phyloP scores from a whole-genome alignment of 2,329 filamentous ascomycete species.

The Scleromitrula shiraiana region DNA sequence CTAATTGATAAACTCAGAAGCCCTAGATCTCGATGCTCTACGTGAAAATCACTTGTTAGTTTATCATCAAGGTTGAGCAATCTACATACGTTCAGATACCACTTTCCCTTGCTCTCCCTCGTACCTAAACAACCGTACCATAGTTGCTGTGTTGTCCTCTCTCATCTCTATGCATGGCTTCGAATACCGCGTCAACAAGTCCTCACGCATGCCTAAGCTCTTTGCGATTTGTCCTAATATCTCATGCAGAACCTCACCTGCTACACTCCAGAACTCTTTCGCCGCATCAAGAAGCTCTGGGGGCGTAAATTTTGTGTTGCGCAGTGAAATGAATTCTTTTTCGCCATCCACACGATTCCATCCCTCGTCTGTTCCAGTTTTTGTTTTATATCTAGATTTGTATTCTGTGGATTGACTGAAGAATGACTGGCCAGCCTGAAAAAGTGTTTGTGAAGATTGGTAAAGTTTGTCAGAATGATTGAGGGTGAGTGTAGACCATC shows the following conservation, averaged over 20 bases:
- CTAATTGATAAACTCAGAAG: constrained; percentile 23
- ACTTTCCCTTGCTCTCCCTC: constrained; percentile 15
- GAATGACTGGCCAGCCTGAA: constrained; percentile 19
- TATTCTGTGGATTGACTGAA: constrained; percentile 18
- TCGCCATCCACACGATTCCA: constrained; percentile 23
- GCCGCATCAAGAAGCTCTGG: constrained; percentile 15
- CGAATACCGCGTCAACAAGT: constrained; percentile 18
- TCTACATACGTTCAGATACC: constrained; percentile 22
- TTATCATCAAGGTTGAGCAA: not conserved
- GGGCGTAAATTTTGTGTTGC: constrained; percentile 16
- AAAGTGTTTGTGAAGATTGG: constrained; percentile 14
- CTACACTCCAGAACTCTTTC: constrained; percentile 15
- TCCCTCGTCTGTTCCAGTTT: constrained; percentile 20
- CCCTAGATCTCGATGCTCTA: constrained; percentile 23
- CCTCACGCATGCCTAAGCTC: constrained; percentile 19
- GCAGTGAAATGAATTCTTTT: constrained; percentile 24
- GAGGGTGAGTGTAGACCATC: constrained; percentile 21
- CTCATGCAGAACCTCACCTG: constrained; percentile 17
- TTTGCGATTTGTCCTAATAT: constrained; percentile 16
- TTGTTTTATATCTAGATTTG: constrained; percentile 19
- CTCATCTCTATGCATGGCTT: constrained; percentile 16
- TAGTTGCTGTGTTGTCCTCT: constrained; percentile 16
- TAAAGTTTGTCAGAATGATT: constrained; percentile 12
- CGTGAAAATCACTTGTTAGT: not conserved
- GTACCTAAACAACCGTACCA: constrained; percentile 24